A percentile compares a stretch with the other conserved stretches of the same genome.
phyloP scores from a whole-genome alignment of 202 grass and related monocot genomes.

The Musa balbisiana region DNA sequence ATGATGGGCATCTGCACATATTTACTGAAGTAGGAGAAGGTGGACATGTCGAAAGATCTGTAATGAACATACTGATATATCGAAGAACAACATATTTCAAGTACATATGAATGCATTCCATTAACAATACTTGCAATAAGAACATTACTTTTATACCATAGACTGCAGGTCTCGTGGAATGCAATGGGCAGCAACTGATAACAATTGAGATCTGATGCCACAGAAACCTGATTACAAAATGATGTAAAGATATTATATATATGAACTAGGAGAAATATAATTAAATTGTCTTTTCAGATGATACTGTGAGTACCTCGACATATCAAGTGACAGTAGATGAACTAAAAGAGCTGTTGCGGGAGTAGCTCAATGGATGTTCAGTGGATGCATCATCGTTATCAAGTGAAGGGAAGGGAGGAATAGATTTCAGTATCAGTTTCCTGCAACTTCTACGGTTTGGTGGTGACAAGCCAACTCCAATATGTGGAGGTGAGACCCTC shows the following conservation, averaged over 20 bases:
- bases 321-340: conserved; percentile 30
- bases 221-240: background rate
- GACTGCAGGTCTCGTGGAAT: no score
- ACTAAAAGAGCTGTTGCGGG: conserved; percentile 32
- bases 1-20: no score
- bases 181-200: no score
- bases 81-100: background rate
- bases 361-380: conserved; percentile 27
- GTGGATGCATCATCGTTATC: conserved; percentile 42
- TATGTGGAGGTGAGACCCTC: conserved; percentile 76
- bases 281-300: background rate
- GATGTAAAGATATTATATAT: background rate
- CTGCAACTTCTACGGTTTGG: conserved; percentile 71
- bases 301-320: background rate
- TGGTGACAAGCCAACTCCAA: conserved; percentile 29
- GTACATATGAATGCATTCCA: background rate
- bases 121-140: background rate
- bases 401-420: conserved; percentile 87
- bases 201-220: background rate
- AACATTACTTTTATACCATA: no score
- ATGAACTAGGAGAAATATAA: background rate
- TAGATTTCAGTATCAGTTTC: conserved; percentile 92
- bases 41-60: no score
- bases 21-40: no score
- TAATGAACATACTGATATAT: no score